Evolutionary conservation across 1,139 yeast genomes (phyloP), one percentile per base, ranked within the genome.

Genomic region (Scheffersomyces illinoinensis): DNA sequence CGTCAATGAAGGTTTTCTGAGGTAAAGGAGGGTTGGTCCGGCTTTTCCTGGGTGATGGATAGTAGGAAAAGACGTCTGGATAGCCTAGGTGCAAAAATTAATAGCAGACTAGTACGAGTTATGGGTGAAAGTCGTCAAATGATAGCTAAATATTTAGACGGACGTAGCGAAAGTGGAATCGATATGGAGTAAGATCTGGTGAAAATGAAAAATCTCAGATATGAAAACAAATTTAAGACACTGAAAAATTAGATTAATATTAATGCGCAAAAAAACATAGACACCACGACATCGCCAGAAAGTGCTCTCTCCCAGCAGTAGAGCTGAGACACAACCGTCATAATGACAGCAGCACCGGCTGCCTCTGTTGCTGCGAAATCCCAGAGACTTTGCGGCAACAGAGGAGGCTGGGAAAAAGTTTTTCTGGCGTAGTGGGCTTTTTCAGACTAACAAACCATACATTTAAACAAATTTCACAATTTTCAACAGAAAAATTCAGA

Each of bases 121-220:
- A 26, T 12, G 46, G 12, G 20, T 10, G 43, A 12, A 5, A 33
- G 43, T 33, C 33, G 52, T 55, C 48, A 55, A 55, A 55, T 17
- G 54, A 52, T 55, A 55, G 20, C 48, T 52, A 55, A 55, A 55
- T 53, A 48, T 55, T 55, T 55, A 55, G 47, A 33, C 43, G 43
- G 43, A 17, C 17, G 43, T 33, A 33, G 43, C 43, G 43, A 33
- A 14, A 33, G 43, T 33, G 43, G 43, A 33, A 33, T 33, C 14
- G 43, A 14, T 33, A 24, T 33, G 43, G 43, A 33, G 43, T 33
- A 33, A 33, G 43, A 33, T 33, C 43, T 33, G 43, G 43, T 33
- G 43, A 33, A 33, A 33, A 33, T 33, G 43, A 33, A 10, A 14
- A 33, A 33, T 33, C 43, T 33, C 43, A 14, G 17, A 33, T 33